Evolutionary conservation across 2,329 filamentous ascomycete genomes (phyloP), one percentile per base, ranked within the genome.

Genomic region (Endothia cerciana): DNA sequence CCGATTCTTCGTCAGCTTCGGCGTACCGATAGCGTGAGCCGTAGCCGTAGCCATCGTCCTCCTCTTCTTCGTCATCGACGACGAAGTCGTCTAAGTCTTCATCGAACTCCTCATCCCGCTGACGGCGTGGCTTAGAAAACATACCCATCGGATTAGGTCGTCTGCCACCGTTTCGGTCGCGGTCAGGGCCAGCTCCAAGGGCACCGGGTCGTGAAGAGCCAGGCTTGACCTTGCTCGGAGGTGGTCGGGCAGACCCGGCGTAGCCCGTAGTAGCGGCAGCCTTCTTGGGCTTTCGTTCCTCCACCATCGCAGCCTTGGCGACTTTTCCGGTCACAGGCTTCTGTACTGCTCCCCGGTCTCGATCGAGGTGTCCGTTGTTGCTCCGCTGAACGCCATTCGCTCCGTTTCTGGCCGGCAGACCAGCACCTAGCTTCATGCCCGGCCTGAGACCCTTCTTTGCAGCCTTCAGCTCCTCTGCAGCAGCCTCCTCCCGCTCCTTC

Each of bases 181-280:
- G 68, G 58, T 41, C 55, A 68, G 60, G 70, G 56, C 36, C 69
- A 56, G 36, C 69, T 68, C 41, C 67, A 63, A 53, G 69, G 64
- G 63, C 69, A 58, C 64, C 74, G 53, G 71, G 67, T 60, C 71
- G 79, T 64, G 70, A 69, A 61, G 77, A 72, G 22, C 77, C 74
- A 28, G 64, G 60, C 38, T 62, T 68, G 43, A 40, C 43, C 56
- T 68, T 68, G 25, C 75, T 79, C 11, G 84, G 82, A 60, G 80
- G 82, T n/a, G 87, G 85, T 19, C 87, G 83, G 11, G 88, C 87
- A 17, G 88, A 90, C 49, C 88, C 88, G 0, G 86, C 82, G 71
- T 90, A 90, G 28, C 87, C 87, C 11, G 87, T 89, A 1, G 86
- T 89, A n/a, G 86, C 86, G 17, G 85, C 86, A 5, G 87, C 83